phyloP scores from a whole-genome alignment of 1,284 basidiomycete genomes.

The Heterobasidion irregulare region DNA sequence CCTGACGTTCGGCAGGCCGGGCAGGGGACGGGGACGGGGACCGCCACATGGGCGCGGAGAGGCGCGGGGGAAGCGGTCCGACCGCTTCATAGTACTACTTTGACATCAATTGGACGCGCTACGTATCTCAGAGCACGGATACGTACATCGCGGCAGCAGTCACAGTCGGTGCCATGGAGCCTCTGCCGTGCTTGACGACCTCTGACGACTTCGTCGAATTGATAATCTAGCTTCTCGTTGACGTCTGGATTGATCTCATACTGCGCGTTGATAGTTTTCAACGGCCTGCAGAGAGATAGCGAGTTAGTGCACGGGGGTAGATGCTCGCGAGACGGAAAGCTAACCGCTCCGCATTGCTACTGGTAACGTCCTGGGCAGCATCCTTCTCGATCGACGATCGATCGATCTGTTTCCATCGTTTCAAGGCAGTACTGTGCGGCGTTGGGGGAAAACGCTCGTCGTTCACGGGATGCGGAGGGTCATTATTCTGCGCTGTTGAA shows the following conservation, averaged over 20 bases:
- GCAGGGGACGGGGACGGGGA: conserved; percentile 30
- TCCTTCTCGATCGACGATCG: not conserved
- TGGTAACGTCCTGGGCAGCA: not conserved
- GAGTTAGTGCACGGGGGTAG: not conserved
- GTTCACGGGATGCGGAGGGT: no score
- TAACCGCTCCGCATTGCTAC: not conserved
- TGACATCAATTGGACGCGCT: not conserved
- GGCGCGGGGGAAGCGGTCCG: conserved; percentile 57
- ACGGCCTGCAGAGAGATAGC: not conserved
- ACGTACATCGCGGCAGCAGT: conserved; percentile 75
- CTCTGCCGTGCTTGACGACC: conserved; percentile 53
- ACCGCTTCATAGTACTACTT: conserved; percentile 74
- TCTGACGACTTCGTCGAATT: conserved; percentile 75
- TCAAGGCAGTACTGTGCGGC: not conserved
- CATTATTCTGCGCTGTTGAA: not conserved
- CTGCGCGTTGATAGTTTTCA: conserved; percentile 41
- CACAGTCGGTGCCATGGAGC: conserved; percentile 77
- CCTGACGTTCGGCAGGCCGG: conserved; percentile 2
- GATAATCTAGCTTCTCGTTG: conserved; percentile 60
- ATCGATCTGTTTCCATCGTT: not conserved
- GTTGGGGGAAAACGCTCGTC: no score
- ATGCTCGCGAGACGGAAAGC: conserved; percentile 1
- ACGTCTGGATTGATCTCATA: conserved; percentile 59
- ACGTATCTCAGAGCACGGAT: not conserved
- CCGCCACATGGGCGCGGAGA: conserved; percentile 63